Evolutionary conservation across 2,329 filamentous ascomycete genomes (phyloP), one percentile per base, ranked within the genome.

Genomic region (Penicillium sp.): DNA sequence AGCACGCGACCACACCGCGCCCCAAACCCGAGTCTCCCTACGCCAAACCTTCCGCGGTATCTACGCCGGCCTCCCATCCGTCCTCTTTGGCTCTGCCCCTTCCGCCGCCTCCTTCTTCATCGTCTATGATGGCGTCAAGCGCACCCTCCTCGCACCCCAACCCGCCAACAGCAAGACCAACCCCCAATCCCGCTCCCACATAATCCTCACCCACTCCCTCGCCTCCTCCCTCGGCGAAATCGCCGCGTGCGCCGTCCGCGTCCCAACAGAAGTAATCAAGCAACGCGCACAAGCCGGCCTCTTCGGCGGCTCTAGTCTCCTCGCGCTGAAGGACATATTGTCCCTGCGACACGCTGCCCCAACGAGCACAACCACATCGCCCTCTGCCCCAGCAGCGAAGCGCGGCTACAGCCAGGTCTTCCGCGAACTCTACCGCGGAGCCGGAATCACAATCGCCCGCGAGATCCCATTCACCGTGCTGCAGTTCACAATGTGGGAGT

Each of bases 381-480:
- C 42, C 15, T 35, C 52, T 1, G n/a, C 46, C 15, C 64, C 63
- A 79, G 12, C 59, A 61, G 64, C 35, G 67, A 74, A 42, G 69
- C 71, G 60, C 74, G 83, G 29, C 37, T 80, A 58, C 62, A 65
- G 61, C 78, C 69, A 86, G 27, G 89, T 97, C 48, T 87, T 90
- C 82, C 80, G 84, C 60, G 93, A 97, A 77, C 77, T 99, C 56
- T 99, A 99, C 76, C 84, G 94, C 37, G 94, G 95, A 1, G 96
- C 92, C 84, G 85, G 86, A 19, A 92, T 97, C 67, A 99, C 94
- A 2, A 88, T 99, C 52, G 89, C 97, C 78, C 86, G 94, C 58
- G 94, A 99, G 80, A 93, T 99, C 60, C 94, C 94, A 4, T 99
- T 99, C 71, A 97, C 95, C 3, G 88, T 97, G 10, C 89, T 99